Evolutionary conservation across 768 basidiomycete genomes (phyloP).

Genomic region (Tylopilus plumbeoviolaceoides): DNA sequence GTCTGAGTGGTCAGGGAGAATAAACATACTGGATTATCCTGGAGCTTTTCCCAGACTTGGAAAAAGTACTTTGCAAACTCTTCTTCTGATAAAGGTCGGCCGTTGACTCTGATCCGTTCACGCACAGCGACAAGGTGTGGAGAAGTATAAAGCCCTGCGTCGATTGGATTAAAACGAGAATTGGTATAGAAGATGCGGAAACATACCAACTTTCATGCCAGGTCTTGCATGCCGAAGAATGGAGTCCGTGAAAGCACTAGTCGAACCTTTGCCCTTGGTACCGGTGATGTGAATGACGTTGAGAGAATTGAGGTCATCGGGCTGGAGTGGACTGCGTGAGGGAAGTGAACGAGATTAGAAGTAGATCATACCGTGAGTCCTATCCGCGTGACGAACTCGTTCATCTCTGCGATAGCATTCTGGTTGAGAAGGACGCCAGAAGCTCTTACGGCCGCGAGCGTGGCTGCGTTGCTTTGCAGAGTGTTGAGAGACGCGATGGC

Average conservation of each 20-base stretch:
- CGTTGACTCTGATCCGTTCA: conserved; percentile 93
- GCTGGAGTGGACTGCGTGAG: conserved; percentile 43
- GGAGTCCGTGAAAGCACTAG: conserved; percentile 88
- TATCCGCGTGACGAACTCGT: conserved; percentile 82
- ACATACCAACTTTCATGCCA: conserved; percentile 76
- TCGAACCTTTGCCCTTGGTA: conserved; percentile 98
- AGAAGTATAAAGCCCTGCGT: conserved; percentile 87
- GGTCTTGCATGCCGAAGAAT: conserved; percentile 73
- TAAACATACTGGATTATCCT: conserved; percentile 55
- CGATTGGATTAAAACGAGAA: not conserved
- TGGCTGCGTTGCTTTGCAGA: conserved; percentile 91
- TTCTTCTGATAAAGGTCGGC: conserved; percentile 82
- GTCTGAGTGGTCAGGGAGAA: not conserved
- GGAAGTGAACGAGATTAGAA: not conserved
- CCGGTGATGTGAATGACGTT: conserved; percentile 97
- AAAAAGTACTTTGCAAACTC: conserved; percentile 91
- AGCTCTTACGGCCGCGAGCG: conserved; percentile 76
- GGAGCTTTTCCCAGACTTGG: conserved; percentile 88
- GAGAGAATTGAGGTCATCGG: conserved; percentile 76
- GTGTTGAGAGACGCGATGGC: conserved; percentile 73
- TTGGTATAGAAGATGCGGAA: not conserved
- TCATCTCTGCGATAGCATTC: conserved; percentile 81
- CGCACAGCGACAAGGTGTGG: conserved; percentile 95
- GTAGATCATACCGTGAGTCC: conserved; percentile 69
- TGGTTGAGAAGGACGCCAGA: conserved; percentile 50